Base-by-base conservation (phyloP, 2,329 filamentous ascomycete species). In the Pseudocercospora eumusae region DNA sequence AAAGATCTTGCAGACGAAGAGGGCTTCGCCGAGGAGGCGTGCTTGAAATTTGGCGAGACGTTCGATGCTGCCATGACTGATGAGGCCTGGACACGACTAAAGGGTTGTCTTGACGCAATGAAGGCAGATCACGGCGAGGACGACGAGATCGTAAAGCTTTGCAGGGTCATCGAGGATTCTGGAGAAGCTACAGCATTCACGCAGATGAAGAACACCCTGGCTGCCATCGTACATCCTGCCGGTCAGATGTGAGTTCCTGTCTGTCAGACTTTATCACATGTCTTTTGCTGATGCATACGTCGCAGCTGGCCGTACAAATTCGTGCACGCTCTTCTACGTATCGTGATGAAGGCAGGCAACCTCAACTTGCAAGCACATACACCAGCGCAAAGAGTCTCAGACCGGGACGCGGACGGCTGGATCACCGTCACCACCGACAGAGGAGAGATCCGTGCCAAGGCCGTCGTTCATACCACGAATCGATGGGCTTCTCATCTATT, bases 31-130 rank as follows among this genome's bases (percentile, higher is more conserved):
- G 70, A 74, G 10, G 71, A 74, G 52, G 69, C 72, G 0, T 70
- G 67, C 47, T 64, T 75, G 33, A 68, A 69, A 18, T 68, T 73
- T 7, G 70, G 71, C 20, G 69, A 74, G 62, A 75, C 73, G 2
- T 75, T 74, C 52, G 73, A 75, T 60, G 73, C 70, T 13, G 72
- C 70, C 1, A 75, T 75, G 72, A 71, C 73, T 1, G 67, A 71
- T 4, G 70, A 73, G 55, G 71, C 71, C 18, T 74, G 70, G 73
- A 49, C 42, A 2, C 60, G 71, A 9, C 64, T 75, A 1, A 71
- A 69, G 40, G 66, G 64, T 36, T 70, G 71, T 20, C 70, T 68
- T 27, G 71, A 73, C 2, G 64, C 63, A 2, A 72, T 75, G 64
- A 64, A 65, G 25, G 66, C 56, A 4, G 72, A 74, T 18, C 68